A percentile compares a stretch with the other conserved stretches of the same genome.
These are phyloP conservation scores for Septoria linicola DNA, from an alignment of 2,329 filamentous ascomycete genomes.

Conservation along the genomic window DNA sequence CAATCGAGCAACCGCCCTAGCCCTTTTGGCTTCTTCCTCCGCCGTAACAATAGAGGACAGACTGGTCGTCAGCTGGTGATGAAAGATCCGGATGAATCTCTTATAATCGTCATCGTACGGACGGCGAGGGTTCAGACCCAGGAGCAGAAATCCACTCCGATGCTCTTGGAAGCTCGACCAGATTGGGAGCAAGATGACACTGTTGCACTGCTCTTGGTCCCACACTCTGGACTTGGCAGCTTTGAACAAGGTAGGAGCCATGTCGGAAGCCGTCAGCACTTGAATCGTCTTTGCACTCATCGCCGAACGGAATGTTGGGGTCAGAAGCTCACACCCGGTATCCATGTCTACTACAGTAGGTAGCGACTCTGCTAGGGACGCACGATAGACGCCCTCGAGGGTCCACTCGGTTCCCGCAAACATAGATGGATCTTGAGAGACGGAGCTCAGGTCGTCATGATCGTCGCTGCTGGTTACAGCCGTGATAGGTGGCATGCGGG, in stretches of 20 bases:
- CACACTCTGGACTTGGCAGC: constrained; percentile 11
- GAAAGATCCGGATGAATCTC: constrained; percentile 37
- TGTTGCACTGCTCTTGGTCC: constrained; percentile 35
- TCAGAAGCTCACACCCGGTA: constrained; percentile 1
- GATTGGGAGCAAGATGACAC: constrained; percentile 38
- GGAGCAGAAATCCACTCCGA: constrained; percentile 24
- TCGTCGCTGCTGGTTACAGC: background rate
- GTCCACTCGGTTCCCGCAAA: constrained; percentile 9
- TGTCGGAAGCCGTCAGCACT: background rate
- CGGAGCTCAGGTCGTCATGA: constrained; percentile 2
- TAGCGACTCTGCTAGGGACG: background rate
- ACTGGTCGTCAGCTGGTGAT: constrained; percentile 25
- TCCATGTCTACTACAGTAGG: constrained; percentile 8
- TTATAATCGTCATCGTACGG: constrained; percentile 35
- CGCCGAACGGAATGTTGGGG: constrained; percentile 23
- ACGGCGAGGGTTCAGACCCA: constrained; percentile 40
- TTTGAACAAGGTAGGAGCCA: constrained; percentile 2
- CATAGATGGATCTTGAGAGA: constrained; percentile 5
- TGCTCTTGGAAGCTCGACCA: constrained; percentile 19
- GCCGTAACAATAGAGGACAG: constrained; percentile 36
- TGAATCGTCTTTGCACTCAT: constrained; percentile 2
- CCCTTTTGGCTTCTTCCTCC: constrained; percentile 15
- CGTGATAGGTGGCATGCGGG: background rate
- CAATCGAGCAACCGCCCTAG: constrained; percentile 5
- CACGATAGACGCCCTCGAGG: constrained; percentile 6